Base-by-base conservation (phyloP, 2,329 filamentous ascomycete genomes). In the Emergomyces orientalis region DNA sequence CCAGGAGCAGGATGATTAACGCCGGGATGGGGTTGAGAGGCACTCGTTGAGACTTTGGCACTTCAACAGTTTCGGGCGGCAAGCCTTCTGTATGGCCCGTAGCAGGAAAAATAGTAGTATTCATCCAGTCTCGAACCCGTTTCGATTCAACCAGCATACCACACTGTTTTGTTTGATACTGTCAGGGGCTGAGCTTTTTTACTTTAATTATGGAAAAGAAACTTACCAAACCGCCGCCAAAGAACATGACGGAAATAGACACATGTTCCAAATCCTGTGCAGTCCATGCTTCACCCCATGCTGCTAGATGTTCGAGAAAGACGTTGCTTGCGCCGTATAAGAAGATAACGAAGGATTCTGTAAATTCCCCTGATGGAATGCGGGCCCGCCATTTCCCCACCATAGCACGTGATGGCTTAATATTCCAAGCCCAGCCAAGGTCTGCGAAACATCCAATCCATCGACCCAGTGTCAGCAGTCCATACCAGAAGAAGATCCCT, bases 361-460 rank as follows among this genome's bases (percentile, higher is more conserved):
- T 85, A 69, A 96, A 96, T 76, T 97, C 93, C 30, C 90, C 91
- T 0, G 89, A 89, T 0, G 89, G 89, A 37, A 85, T 69, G 55
- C 74, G 78, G 47, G 80, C 75, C 59, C 85, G 85, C 83, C 88
- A 88, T 71, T 81, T 84, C 67, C 84, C 81, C 22, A 85, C 81
- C 14, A 84, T 72, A 11, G 79, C 79, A 63, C 76, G 74, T 5
- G 78, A 72, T 9, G 91, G 91, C 64, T 89, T 88, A 64, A 92
- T 76, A 70, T 97, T 97, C 93, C 93, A 97, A 0, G 91, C 90
- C 93, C 93, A 97, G 67, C 93, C 93, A 63, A 93, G 83, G 64
- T 96, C 90, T 63, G 89, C 87, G 73, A 96, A 97, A 73, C 89
- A 89, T 32, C 93, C 93, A 71, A 91, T 86, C 88, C 91, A 97